phyloP scores from a whole-genome alignment of 352 stramenopile species.

The Phytophthora syringae region DNA sequence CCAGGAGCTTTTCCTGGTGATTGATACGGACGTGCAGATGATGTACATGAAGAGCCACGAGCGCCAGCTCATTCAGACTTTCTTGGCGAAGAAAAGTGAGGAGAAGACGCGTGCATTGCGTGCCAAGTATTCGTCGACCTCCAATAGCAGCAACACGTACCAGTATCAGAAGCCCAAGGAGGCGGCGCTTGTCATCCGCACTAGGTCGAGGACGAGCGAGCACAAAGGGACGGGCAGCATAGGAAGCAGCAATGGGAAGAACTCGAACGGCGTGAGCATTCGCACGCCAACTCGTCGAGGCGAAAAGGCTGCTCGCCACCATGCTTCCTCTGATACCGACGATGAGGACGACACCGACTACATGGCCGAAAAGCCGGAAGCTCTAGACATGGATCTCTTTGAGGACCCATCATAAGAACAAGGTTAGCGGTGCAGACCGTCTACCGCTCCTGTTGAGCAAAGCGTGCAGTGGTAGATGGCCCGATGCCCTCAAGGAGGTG shows the following conservation, averaged over 20 bases:
- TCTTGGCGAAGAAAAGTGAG: conserved; percentile 65
- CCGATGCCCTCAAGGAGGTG: background rate
- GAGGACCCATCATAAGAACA: conserved; percentile 33
- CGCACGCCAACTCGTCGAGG: conserved; percentile 42
- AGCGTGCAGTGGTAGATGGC: background rate
- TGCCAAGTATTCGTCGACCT: conserved; percentile 52
- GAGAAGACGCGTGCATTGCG: conserved; percentile 55
- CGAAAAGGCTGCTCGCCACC: conserved; percentile 28
- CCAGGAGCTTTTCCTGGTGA: conserved; percentile 73
- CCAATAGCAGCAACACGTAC: conserved; percentile 51
- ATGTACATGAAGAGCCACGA: conserved; percentile 52
- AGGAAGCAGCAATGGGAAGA: conserved; percentile 59
- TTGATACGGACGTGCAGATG: conserved; percentile 51
- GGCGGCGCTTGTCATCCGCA: conserved; percentile 79
- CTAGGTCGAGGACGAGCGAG: conserved; percentile 68
- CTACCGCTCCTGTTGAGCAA: background rate
- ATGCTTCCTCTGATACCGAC: conserved; percentile 72
- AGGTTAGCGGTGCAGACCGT: conserved; percentile 12
- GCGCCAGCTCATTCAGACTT: conserved; percentile 59
- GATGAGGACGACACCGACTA: conserved; percentile 74
- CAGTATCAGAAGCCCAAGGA: conserved; percentile 82
- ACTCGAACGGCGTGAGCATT: conserved; percentile 65
- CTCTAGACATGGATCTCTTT: conserved; percentile 58
- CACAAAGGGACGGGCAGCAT: conserved; percentile 54
- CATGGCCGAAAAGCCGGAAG: conserved; percentile 45